A percentile compares a stretch with the other conserved stretches of the same genome.
Conservation (phyloP, 2,329 filamentous ascomycete species). For the Sphaerostilbella broomeana region DNA sequence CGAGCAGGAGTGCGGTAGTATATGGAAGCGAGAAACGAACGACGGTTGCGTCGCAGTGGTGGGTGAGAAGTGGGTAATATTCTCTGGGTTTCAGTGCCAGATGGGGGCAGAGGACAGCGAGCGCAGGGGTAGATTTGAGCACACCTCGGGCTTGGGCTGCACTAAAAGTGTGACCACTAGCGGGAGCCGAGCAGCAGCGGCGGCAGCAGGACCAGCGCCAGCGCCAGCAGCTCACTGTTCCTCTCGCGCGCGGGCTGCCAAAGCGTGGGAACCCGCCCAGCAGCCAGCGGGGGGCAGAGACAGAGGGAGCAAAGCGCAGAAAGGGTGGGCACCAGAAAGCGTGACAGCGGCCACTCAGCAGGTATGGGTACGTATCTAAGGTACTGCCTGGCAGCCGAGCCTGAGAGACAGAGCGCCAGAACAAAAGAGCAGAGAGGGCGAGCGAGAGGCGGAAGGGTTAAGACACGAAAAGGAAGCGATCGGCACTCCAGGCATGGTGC, state of each 20-base stretch:
- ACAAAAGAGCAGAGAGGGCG: background rate
- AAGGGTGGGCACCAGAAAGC: no score
- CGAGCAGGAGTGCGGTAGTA: background rate
- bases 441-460: slow-evolving; percentile 6
- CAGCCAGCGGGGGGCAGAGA: background rate
- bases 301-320: background rate
- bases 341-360: no score
- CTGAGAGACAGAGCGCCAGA: background rate
- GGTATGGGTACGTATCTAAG: no score
- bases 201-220: slow-evolving; percentile 2
- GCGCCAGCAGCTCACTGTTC: background rate
- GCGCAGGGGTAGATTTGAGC: slow-evolving; percentile 7
- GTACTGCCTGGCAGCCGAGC: no score
- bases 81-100: slow-evolving; percentile 10
- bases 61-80: slow-evolving; percentile 15
- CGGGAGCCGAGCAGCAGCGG: slow-evolving; percentile 4
- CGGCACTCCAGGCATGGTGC: slow-evolving; percentile 9
- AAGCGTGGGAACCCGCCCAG: background rate
- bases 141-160: slow-evolving; percentile 3
- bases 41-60: slow-evolving; percentile 8
- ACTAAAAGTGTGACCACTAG: slow-evolving; percentile 14
- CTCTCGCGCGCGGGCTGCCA: background rate
- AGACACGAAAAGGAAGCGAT: slow-evolving; percentile 11
- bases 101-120: slow-evolving; percentile 1
- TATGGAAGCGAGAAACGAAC: background rate